phyloP scores from a whole-genome alignment of 108 stramenopile species.

The Fragilariopsis cylindrus region DNA sequence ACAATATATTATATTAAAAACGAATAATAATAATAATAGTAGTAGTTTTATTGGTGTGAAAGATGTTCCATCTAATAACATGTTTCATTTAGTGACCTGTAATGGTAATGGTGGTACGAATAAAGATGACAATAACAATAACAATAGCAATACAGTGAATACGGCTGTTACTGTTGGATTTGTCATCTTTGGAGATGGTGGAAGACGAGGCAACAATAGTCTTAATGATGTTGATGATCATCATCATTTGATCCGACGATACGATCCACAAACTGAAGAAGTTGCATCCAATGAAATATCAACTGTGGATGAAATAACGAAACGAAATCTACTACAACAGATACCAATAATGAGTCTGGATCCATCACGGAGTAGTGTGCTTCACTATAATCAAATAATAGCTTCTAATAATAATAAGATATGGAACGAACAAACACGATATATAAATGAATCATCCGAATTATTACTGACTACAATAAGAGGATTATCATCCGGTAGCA shows the following conservation, averaged over 20 bases:
- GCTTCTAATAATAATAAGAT: neutral
- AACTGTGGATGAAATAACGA: slow-evolving; percentile 51
- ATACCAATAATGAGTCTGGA: slow-evolving; percentile 26
- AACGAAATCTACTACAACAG: slow-evolving; percentile 44
- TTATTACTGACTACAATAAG: slow-evolving; percentile 9
- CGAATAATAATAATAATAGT: slow-evolving; percentile 28
- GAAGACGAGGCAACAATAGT: neutral
- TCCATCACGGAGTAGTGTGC: slow-evolving; percentile 20
- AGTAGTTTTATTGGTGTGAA: slow-evolving; percentile 42
- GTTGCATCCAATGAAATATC: slow-evolving; percentile 49
- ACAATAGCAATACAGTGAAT: neutral
- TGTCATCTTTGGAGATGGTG: slow-evolving; percentile 11
- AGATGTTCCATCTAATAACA: slow-evolving; percentile 19
- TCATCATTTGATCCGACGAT: slow-evolving; percentile 54
- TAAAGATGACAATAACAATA: neutral
- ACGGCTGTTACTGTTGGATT: slow-evolving; percentile 34
- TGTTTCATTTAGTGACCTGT: slow-evolving; percentile 49
- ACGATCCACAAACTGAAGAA: slow-evolving; percentile 78
- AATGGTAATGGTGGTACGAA: neutral
- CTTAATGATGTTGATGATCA: neutral
- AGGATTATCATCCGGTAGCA: slow-evolving; percentile 42
- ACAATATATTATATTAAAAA: slow-evolving; percentile 35
- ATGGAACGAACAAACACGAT: slow-evolving; percentile 29
- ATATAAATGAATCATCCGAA: slow-evolving; percentile 7
- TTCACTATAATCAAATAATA: slow-evolving; percentile 49